A percentile compares a stretch with the other conserved stretches of the same genome.
phyloP scores from a whole-genome alignment of 2,329 filamentous ascomycete genomes.

The Nectriaceae sp. region DNA sequence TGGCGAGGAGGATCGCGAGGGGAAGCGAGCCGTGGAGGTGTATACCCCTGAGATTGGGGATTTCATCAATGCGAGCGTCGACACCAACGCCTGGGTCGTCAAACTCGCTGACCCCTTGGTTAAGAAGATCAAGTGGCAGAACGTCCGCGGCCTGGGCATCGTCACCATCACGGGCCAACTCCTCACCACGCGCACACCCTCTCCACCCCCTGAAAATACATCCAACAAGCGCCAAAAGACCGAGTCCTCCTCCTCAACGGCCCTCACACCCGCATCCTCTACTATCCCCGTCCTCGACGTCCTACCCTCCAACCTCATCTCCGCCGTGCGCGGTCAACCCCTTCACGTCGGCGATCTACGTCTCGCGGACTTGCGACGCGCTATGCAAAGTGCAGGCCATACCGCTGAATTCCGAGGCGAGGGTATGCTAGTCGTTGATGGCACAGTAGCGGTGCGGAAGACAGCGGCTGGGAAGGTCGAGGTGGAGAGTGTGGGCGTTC shows the following conservation, averaged over 20 bases:
- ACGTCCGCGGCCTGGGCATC: conserved; percentile 83
- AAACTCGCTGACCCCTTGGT: conserved; percentile 85
- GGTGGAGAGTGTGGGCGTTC: conserved; percentile 71
- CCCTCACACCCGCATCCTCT: conserved; percentile 26
- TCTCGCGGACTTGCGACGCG: conserved; percentile 81
- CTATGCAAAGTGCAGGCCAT: conserved; percentile 81
- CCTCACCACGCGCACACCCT: conserved; percentile 45
- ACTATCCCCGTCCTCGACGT: conserved; percentile 54
- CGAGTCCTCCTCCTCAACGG: conserved; percentile 32
- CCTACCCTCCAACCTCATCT: conserved; percentile 61
- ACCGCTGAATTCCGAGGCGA: conserved; percentile 91
- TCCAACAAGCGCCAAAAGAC: conserved; percentile 54
- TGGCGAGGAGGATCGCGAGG: conserved; percentile 38
- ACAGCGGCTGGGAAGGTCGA: conserved; percentile 84
- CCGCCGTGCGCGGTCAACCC: conserved; percentile 78
- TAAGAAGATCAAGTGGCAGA: conserved; percentile 91
- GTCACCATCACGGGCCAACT: conserved; percentile 84
- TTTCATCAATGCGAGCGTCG: conserved; percentile 85
- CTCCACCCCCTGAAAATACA: conserved; percentile 48
- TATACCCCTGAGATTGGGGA: conserved; percentile 78
- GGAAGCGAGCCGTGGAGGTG: conserved; percentile 64
- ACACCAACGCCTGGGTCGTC: conserved; percentile 96
- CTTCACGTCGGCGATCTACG: conserved; percentile 93
- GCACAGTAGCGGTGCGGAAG: conserved; percentile 85
- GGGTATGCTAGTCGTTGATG: conserved; percentile 87